Percentiles rank a stretch among this genome's conserved stretches.
Evolutionary conservation across 768 basidiomycete genomes (phyloP).

Genomic region (Phaffia tasmanica): DNA sequence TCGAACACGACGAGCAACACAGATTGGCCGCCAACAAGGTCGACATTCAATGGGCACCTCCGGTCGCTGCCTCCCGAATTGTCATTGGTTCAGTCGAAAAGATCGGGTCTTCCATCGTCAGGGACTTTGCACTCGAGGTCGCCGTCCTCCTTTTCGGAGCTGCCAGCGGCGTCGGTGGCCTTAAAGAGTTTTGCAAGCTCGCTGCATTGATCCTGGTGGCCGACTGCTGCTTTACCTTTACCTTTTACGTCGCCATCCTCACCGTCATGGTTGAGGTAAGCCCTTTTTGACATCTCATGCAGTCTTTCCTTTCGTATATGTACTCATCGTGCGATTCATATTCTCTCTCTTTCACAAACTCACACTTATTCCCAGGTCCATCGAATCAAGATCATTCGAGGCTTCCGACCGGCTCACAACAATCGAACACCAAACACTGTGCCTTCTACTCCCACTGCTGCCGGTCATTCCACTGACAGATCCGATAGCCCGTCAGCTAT

Average conservation of each 20-base stretch:
- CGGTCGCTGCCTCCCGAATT: slow-evolving; percentile 62
- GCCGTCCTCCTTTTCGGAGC: slow-evolving; percentile 80
- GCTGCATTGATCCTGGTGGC: slow-evolving; percentile 76
- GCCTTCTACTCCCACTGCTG: slow-evolving; percentile 20
- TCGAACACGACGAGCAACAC: slow-evolving; percentile 14
- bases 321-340: neutral
- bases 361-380: slow-evolving; percentile 33
- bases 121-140: slow-evolving; percentile 88
- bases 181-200: slow-evolving; percentile 87
- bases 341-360: neutral
- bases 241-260: slow-evolving; percentile 77
- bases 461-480: slow-evolving; percentile 7
- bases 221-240: slow-evolving; percentile 79
- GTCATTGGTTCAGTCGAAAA: slow-evolving; percentile 70
- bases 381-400: slow-evolving; percentile 44
- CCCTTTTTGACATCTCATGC: neutral
- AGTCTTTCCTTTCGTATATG: neutral
- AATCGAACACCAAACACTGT: slow-evolving; percentile 18
- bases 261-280: slow-evolving; percentile 90
- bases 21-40: slow-evolving; percentile 24
- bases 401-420: slow-evolving; percentile 31
- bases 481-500: neutral
- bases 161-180: slow-evolving; percentile 69
- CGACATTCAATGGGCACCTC: slow-evolving; percentile 38
- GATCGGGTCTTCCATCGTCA: slow-evolving; percentile 70